Evolutionary conservation across 352 stramenopile species (phyloP).

Genomic region (Phytophthora foliorum): DNA sequence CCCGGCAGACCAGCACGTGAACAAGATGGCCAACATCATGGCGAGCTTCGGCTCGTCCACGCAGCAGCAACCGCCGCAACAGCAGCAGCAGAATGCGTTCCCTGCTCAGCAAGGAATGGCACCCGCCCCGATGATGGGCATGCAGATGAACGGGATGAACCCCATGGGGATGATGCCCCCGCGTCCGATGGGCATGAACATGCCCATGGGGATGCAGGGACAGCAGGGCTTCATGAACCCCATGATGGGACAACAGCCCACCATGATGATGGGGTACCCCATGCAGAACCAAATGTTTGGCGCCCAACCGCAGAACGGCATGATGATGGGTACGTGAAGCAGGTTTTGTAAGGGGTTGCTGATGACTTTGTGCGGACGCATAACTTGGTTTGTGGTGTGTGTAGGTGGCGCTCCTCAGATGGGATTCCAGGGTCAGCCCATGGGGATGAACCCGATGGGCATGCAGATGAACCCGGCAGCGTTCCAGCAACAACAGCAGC

Average conservation of each 20-base stretch:
- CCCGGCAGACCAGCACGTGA: conserved; percentile 65
- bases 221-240: conserved; percentile 47
- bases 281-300: conserved; percentile 70
- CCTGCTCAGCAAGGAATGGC: conserved; percentile 59
- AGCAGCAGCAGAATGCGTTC: conserved; percentile 46
- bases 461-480: conserved; percentile 70
- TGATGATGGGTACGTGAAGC: conserved; percentile 68
- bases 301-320: conserved; percentile 43
- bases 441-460: conserved; percentile 73
- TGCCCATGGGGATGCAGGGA: conserved; percentile 38
- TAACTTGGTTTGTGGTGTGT: not conserved
- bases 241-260: conserved; percentile 41
- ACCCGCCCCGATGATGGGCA: conserved; percentile 53
- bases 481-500: conserved; percentile 55
- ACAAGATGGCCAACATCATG: conserved; percentile 91
- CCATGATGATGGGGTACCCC: conserved; percentile 54
- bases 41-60: conserved; percentile 70
- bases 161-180: conserved; percentile 42
- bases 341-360: conserved; percentile 1
- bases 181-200: conserved; percentile 38
- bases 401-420: conserved; percentile 50
- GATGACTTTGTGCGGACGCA: not conserved
- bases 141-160: conserved; percentile 56
- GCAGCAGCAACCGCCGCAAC: conserved; percentile 22
- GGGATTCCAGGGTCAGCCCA: conserved; percentile 59